Percentiles rank a stretch among this genome's conserved stretches.
These are phyloP conservation scores for Beauveria sp. DNA, from an alignment of 2,329 filamentous ascomycete species.

Conservation along the genomic window DNA sequence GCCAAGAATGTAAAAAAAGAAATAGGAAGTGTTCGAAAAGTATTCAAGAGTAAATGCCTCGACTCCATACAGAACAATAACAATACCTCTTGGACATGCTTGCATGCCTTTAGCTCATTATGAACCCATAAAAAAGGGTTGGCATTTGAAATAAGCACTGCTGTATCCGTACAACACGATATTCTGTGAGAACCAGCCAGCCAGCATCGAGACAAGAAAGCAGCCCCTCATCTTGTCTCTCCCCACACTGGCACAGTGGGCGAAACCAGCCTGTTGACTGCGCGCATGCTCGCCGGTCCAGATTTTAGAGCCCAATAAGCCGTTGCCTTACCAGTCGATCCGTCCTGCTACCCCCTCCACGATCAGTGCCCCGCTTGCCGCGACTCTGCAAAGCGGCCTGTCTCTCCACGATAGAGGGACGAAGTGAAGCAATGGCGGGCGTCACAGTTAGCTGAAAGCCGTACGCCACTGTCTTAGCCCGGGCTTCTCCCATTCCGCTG, in stretches of 20 bases:
- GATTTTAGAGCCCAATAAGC: background rate
- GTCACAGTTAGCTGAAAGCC: background rate
- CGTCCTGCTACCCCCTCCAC: background rate
- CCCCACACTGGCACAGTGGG: background rate
- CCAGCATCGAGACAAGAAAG: background rate
- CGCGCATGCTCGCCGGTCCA: background rate
- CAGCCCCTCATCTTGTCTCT: constrained; percentile 1
- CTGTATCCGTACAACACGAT: background rate
- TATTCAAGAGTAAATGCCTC: background rate
- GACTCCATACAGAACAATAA: background rate
- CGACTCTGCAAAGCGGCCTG: background rate
- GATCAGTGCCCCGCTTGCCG: background rate
- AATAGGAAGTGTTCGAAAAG: background rate
- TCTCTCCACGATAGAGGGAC: background rate
- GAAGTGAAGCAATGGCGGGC: background rate
- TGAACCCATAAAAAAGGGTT: background rate
- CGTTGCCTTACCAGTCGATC: background rate
- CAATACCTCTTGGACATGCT: background rate
- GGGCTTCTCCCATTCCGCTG: background rate
- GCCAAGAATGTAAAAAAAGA: background rate
- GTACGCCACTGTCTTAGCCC: background rate
- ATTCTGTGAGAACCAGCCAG: background rate
- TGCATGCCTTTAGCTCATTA: background rate
- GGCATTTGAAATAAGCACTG: background rate
- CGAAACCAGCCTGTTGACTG: background rate